Evolutionary conservation across 495 filamentous ascomycete species (phyloP), one percentile per base, ranked within the genome.

Genomic region (Tuber umbilicatum): DNA sequence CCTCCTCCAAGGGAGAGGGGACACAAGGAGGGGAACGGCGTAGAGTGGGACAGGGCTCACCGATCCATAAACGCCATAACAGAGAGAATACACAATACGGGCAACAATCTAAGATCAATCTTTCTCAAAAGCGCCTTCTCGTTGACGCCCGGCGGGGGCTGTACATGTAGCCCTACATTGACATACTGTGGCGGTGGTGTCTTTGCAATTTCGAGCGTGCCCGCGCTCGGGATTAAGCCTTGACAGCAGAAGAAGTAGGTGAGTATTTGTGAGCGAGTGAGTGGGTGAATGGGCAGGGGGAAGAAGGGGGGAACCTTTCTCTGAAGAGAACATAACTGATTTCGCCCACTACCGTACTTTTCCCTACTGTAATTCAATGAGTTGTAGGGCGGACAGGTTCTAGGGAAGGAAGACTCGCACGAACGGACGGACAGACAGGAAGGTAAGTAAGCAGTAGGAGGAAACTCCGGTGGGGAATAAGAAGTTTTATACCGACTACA

Each of bases 11-110:
- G 1, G 16, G 42, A 2, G 14, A 10, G 41, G 41, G 39, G 39
- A n/a, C n/a, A n/a, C n/a, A 40, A 40, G 39, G 42, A 4, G 21
- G 70, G 64, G 23, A 47, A 23, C 21, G n/a, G 40, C 2, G 7
- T 35, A 40, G 14, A 60, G 50, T 27, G 10, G 27, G 40, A 16
- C 21, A 37, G 38, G 71, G 76, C 85, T 75, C 86, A 90, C 89
- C 93, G 87, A 84, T 97, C 94, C 55, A 97, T 84, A 83, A 97
- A 97, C 70, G 94, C 94, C 41, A 97, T 85, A 27, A 96, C 85
- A 80, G 97, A 97, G 80, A 97, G 84, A 45, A 97, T 85, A 80
- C 90, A 92, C 68, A 97, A 84, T 77, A 91, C 92, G 0, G 94
- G 94, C 69, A 98, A 86, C 40, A 97, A 86, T 78, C 90, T 90